These are phyloP conservation scores for Entophlyctis helioformis DNA, from an alignment of 192 early-diverging fungal genomes.

Conservation along the genomic window DNA sequence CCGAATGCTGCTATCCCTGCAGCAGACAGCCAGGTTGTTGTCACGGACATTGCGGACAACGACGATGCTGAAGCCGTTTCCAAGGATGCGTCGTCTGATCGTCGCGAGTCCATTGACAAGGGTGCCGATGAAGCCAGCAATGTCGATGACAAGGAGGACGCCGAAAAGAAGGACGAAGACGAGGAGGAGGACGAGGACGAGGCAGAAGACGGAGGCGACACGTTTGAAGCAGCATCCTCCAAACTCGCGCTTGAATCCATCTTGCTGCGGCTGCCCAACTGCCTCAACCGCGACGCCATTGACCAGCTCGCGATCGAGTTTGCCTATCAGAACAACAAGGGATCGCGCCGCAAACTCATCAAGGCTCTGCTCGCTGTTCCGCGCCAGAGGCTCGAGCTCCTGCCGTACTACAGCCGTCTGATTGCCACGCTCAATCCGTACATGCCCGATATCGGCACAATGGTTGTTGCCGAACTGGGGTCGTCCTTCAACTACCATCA, in stretches of 20 bases:
- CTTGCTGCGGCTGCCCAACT: slow-evolving; percentile 56
- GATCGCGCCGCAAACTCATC: slow-evolving; percentile 62
- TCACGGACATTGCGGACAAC: neutral
- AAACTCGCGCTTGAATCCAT: slow-evolving; percentile 45
- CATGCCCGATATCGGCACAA: slow-evolving; percentile 73
- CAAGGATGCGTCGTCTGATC: neutral
- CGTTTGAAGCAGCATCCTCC: slow-evolving; percentile 12
- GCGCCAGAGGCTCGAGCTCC: slow-evolving; percentile 63
- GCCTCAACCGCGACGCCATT: slow-evolving; percentile 72
- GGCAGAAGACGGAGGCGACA: slow-evolving; percentile 20
- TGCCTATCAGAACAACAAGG: slow-evolving; percentile 79
- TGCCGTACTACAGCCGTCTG: slow-evolving; percentile 86
- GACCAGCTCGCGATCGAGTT: slow-evolving; percentile 88
- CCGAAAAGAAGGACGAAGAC: neutral
- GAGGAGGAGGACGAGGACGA: slow-evolving; percentile 18
- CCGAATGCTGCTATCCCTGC: too few relatives aligned
- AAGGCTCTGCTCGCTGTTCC: slow-evolving; percentile 67
- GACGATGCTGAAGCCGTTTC: slow-evolving; percentile 6
- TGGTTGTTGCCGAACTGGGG: slow-evolving; percentile 61
- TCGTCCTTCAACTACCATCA: slow-evolving; percentile 59
- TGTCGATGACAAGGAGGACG: neutral
- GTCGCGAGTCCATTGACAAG: slow-evolving; percentile 10
- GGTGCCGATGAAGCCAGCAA: slow-evolving; percentile 8
- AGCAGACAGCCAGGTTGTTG: too few relatives aligned
- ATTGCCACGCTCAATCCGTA: slow-evolving; percentile 77